A percentile compares a stretch with the other conserved stretches of the same genome.
Conservation (phyloP, 1,284 basidiomycete genomes). For the Lentinula novae-zelandiae region DNA sequence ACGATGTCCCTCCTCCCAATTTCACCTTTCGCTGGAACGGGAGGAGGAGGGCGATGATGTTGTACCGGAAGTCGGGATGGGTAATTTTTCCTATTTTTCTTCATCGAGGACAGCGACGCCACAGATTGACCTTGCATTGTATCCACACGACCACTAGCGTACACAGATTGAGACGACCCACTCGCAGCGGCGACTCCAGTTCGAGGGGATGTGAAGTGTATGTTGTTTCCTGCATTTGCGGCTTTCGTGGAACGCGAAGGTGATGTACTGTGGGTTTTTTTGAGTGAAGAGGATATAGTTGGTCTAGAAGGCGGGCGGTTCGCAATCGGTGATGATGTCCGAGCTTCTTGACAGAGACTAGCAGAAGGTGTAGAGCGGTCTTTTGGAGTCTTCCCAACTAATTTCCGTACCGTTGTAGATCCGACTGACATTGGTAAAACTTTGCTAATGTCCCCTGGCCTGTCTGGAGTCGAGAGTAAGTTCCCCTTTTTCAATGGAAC, state of each 20-base stretch:
- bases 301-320: constrained; percentile 1
- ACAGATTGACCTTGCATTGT: neutral
- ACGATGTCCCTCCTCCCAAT: neutral
- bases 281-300: constrained; percentile 11
- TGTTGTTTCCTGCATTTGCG: neutral
- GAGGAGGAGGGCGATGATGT: neutral
- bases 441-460: too few species aligned
- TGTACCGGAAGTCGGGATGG: neutral
- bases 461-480: neutral
- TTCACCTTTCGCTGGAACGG: neutral
- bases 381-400: neutral
- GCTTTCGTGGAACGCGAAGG: neutral
- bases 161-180: neutral
- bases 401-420: neutral
- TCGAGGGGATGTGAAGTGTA: neutral
- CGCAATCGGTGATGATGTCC: too few species aligned
- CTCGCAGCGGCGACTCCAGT: neutral
- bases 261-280: neutral
- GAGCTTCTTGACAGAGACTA: too few species aligned
- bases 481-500: neutral
- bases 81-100: neutral
- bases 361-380: too few species aligned
- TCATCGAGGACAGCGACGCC: neutral
- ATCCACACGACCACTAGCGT: neutral
- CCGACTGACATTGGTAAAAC: neutral